Evolutionary conservation across 495 filamentous ascomycete genomes (phyloP).

Genomic region (Podospora conica): DNA sequence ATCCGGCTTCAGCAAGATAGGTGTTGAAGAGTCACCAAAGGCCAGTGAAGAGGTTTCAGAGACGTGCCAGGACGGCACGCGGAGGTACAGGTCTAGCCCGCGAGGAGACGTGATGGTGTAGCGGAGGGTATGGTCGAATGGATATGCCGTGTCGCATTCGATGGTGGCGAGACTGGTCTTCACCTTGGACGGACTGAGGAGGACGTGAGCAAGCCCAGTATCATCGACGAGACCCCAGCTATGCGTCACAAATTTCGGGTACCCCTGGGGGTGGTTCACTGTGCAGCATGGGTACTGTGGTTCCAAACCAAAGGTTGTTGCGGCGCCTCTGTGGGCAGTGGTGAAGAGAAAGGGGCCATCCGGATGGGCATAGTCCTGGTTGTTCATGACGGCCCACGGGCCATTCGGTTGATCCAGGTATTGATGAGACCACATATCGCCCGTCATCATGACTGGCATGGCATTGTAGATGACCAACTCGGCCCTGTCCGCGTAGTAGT

Average conservation of each 20-base stretch:
- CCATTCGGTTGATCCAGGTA: slow-evolving; percentile 57
- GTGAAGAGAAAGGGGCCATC: slow-evolving; percentile 19
- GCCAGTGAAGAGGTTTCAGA: slow-evolving; percentile 11
- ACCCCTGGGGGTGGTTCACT: slow-evolving; percentile 57
- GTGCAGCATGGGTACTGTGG: slow-evolving; percentile 52
- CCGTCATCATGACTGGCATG: slow-evolving; percentile 48
- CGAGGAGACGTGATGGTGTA: slow-evolving; percentile 42
- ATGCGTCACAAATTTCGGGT: slow-evolving; percentile 49
- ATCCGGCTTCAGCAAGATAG: slow-evolving; percentile 12
- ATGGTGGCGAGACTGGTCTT: slow-evolving; percentile 9
- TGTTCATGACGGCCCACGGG: slow-evolving; percentile 32
- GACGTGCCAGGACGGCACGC: slow-evolving; percentile 44
- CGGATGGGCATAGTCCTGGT: slow-evolving; percentile 5
- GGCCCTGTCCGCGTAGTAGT: slow-evolving; percentile 49
- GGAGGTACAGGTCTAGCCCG: slow-evolving; percentile 44
- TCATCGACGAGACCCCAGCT: slow-evolving; percentile 24
- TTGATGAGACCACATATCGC: slow-evolving; percentile 57
- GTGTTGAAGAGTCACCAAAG: slow-evolving; percentile 20
- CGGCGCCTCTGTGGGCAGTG: slow-evolving; percentile 17
- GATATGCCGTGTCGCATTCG: slow-evolving; percentile 46
- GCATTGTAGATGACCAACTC: slow-evolving; percentile 57
- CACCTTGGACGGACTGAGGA: slow-evolving; percentile 37
- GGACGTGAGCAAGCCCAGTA: slow-evolving; percentile 36
- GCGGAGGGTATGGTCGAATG: slow-evolving; percentile 41
- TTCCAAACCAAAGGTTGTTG: slow-evolving; percentile 39